phyloP scores from a whole-genome alignment of 805 yeast species.

The Saccharomycopsis javanensis region DNA sequence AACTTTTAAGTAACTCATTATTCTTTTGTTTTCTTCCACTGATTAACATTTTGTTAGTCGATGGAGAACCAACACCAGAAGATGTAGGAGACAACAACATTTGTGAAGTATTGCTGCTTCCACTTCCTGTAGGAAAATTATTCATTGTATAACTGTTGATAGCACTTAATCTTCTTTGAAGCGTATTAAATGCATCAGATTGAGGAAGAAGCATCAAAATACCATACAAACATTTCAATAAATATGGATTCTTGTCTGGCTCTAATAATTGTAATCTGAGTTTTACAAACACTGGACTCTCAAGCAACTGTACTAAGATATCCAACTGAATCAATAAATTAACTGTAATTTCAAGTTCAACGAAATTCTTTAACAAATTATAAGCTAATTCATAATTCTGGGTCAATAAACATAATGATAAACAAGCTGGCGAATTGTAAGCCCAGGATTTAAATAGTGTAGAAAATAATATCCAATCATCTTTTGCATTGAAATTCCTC shows the following conservation, averaged over 20 bases:
- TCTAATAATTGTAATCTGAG: slow-evolving; percentile 81
- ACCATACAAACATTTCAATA: slow-evolving; percentile 85
- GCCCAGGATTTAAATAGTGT: slow-evolving; percentile 85
- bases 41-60: background rate
- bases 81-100: background rate
- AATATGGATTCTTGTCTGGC: slow-evolving; percentile 69
- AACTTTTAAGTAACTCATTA: slow-evolving; percentile 36
- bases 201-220: slow-evolving; percentile 90
- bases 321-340: slow-evolving; percentile 80
- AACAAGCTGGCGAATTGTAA: slow-evolving; percentile 78
- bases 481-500: slow-evolving; percentile 47
- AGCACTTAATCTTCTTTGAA: slow-evolving; percentile 65
- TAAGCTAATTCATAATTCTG: slow-evolving; percentile 85
- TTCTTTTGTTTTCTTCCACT: slow-evolving; percentile 9
- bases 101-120: background rate
- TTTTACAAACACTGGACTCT: slow-evolving; percentile 85
- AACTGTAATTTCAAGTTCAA: slow-evolving; percentile 72
- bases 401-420: slow-evolving; percentile 75
- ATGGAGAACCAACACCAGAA: slow-evolving; percentile 1
- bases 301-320: slow-evolving; percentile 78
- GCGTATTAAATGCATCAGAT: slow-evolving; percentile 75
- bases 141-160: slow-evolving; percentile 25
- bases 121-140: background rate
- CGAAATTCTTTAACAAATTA: slow-evolving; percentile 68
- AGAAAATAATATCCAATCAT: slow-evolving; percentile 63